Conservation (phyloP, 2,329 filamentous ascomycete species). For the Leptographium radiaticola region DNA sequence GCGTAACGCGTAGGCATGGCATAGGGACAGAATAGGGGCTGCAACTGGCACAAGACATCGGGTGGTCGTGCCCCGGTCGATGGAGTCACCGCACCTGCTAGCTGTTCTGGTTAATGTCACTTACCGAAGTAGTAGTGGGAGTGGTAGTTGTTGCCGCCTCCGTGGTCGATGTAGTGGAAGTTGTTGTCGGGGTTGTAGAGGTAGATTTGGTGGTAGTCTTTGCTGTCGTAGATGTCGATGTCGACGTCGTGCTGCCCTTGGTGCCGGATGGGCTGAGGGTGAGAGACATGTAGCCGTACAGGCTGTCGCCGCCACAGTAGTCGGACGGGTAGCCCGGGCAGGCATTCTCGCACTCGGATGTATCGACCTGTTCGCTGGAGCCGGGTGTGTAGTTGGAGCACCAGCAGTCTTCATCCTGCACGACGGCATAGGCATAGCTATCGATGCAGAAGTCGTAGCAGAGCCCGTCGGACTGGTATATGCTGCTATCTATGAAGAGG, state of each 20-base stretch:
- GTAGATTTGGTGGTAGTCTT: not conserved
- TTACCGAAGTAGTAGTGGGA: constrained; percentile 4
- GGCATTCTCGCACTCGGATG: constrained; percentile 34
- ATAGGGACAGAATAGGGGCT: not conserved
- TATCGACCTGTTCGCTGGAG: constrained; percentile 23
- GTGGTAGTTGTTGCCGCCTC: not conserved
- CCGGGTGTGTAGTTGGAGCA: constrained; percentile 58
- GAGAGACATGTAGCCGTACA: constrained; percentile 55
- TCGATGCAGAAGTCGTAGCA: constrained; percentile 47
- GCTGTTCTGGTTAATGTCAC: not conserved
- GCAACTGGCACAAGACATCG: not conserved
- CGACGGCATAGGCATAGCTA: constrained; percentile 52
- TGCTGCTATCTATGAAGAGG: constrained; percentile 32
- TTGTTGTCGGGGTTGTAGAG: not conserved
- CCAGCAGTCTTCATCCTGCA: constrained; percentile 57
- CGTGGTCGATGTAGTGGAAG: not conserved
- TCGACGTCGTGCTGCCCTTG: constrained; percentile 1
- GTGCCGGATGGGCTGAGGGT: constrained; percentile 44
- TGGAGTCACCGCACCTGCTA: not conserved
- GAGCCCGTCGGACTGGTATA: constrained; percentile 56
- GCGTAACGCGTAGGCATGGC: not conserved
- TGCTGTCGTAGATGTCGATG: not conserved
- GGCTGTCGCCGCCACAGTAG: constrained; percentile 46
- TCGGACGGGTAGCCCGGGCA: constrained; percentile 61
- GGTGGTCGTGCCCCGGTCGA: not conserved